Conservation (phyloP, 192 early-diverging fungal species). For the Umbelopsis vinacea region DNA sequence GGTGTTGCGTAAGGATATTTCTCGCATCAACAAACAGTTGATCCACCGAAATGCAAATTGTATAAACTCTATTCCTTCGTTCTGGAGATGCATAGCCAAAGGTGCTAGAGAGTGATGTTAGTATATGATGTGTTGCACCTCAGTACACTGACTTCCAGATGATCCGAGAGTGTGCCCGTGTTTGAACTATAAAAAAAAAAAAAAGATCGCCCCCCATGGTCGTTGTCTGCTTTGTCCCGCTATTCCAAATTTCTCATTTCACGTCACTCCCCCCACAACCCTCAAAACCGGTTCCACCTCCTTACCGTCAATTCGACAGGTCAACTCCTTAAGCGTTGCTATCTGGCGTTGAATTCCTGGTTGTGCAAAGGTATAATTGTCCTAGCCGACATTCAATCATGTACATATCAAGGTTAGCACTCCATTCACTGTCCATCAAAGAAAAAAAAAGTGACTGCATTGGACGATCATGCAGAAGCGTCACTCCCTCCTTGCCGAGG, state of each 20-base stretch:
- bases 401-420: not conserved
- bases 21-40: slow-evolving; percentile 98
- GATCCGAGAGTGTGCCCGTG: not conserved
- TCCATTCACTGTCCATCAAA: slow-evolving; percentile 8
- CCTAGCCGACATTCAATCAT: slow-evolving; percentile 46
- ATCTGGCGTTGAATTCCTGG: slow-evolving; percentile 96
- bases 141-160: slow-evolving; percentile 2
- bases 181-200: not conserved
- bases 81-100: slow-evolving; percentile 80
- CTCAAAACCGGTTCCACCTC: slow-evolving; percentile 22
- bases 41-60: slow-evolving; percentile 99
- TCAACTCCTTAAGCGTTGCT: slow-evolving; percentile 85
- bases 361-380: slow-evolving; percentile 98
- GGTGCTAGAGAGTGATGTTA: slow-evolving; percentile 52
- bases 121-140: not conserved
- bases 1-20: slow-evolving; percentile 82
- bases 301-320: slow-evolving; percentile 88
- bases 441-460: not conserved
- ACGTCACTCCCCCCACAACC: slow-evolving; percentile 6
- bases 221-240: not conserved
- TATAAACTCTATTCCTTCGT: slow-evolving; percentile 94
- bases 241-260: not conserved
- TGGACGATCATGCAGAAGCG: not conserved
- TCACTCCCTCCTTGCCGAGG: not conserved
- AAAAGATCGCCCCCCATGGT: not conserved